A percentile compares a stretch with the other conserved stretches of the same genome.
phyloP scores from a whole-genome alignment of 2,329 filamentous ascomycete species.

The Penicillium polonicum region DNA sequence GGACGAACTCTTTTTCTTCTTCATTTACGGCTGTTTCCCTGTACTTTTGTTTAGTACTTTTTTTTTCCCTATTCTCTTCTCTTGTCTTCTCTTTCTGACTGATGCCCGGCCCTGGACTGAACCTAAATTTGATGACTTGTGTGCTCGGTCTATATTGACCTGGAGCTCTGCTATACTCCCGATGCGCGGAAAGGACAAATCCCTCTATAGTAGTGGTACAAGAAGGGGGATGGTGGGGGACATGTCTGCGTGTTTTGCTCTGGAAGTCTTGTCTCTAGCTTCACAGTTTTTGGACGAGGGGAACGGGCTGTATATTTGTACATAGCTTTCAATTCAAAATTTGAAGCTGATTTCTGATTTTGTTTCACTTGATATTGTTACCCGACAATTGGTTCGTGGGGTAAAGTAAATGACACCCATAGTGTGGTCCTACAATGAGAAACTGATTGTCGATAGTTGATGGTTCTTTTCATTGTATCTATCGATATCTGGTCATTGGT shows the following conservation, averaged over 20 bases:
- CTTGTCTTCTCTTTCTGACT: constrained; percentile 6
- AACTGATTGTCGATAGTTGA: neutral
- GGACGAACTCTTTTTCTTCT: constrained; percentile 6
- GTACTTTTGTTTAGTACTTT: constrained; percentile 12
- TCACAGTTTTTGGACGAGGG: neutral
- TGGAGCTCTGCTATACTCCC: constrained; percentile 6
- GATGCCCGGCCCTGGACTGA: constrained; percentile 5
- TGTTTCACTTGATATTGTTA: neutral
- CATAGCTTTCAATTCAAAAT: constrained; percentile 22
- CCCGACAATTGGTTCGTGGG: neutral
- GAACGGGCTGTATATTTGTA: constrained; percentile 19
- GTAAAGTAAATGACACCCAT: too few species aligned
- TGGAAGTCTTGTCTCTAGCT: neutral
- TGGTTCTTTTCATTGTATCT: neutral
- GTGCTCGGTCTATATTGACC: constrained; percentile 10
- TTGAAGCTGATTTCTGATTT: constrained; percentile 15
- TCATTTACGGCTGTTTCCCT: constrained; percentile 20
- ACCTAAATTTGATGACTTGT: constrained; percentile 14
- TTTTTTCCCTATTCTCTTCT: neutral
- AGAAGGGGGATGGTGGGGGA: neutral
- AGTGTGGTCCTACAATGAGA: neutral
- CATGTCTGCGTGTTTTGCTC: neutral
- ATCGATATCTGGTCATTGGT: neutral
- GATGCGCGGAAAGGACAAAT: neutral
- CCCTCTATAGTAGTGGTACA: neutral